These are phyloP conservation scores for Gypsophila paniculata DNA, from an alignment of 179 eudicot genomes.

Conservation along the genomic window DNA sequence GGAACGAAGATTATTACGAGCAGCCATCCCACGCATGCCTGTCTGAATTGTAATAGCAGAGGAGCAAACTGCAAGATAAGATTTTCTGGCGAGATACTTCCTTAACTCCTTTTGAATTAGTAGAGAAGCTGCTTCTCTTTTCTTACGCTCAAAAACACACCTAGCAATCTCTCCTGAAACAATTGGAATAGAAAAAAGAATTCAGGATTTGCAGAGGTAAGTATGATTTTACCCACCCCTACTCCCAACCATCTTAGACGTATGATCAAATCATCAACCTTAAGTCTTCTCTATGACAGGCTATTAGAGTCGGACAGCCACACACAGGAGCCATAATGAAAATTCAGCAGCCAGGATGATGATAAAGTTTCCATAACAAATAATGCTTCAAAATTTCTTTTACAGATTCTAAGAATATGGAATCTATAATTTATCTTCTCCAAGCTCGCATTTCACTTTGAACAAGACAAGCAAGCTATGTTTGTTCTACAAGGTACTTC, in stretches of 20 bases:
- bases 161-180: conserved; percentile 58
- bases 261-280: not conserved
- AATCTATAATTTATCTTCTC: not conserved
- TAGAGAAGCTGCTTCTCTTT: conserved; percentile 61
- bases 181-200: not conserved
- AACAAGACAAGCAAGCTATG: not conserved
- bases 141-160: conserved; percentile 39
- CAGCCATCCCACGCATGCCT: conserved; percentile 69
- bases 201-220: conserved; percentile 18
- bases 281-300: not conserved
- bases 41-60: conserved; percentile 58
- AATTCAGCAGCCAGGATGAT: not conserved
- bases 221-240: not conserved
- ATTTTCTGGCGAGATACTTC: conserved; percentile 51
- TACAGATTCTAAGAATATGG: not conserved
- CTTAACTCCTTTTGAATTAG: conserved; percentile 64
- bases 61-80: conserved; percentile 36
- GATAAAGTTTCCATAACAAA: not conserved
- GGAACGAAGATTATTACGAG: conserved; percentile 46
- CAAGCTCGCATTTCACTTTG: not conserved
- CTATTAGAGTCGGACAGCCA: conserved; percentile 4
- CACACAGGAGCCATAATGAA: conserved; percentile 1
- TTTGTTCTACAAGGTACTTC: not conserved
- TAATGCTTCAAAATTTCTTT: conserved; percentile 1
- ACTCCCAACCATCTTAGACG: not conserved